phyloP scores from a whole-genome alignment of 305 asterid species.

The Striga hermonthica region DNA sequence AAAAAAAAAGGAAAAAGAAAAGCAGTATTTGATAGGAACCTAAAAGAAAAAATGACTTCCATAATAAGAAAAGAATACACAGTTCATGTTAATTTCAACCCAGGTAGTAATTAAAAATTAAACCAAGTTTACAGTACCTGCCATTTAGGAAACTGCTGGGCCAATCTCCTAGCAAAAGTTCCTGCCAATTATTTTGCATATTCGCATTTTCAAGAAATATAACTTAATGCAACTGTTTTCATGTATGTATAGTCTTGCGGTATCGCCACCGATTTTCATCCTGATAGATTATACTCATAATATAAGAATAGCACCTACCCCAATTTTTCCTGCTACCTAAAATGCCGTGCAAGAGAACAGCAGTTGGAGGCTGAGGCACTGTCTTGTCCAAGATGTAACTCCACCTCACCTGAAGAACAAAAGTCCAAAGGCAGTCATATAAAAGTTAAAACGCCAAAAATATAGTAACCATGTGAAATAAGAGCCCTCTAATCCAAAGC shows the following conservation, averaged over 20 bases:
- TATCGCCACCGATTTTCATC: conserved; percentile 13
- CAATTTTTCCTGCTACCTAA: conserved; percentile 96
- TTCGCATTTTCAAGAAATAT: conserved; percentile 21
- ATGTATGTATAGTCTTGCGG: not conserved
- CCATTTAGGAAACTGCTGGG: conserved; percentile 92
- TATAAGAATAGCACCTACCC: conserved; percentile 51
- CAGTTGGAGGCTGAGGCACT: conserved; percentile 88
- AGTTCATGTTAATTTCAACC: conserved; percentile 2
- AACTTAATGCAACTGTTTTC: conserved; percentile 16
- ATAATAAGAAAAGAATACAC: not conserved
- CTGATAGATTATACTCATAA: conserved; percentile 26
- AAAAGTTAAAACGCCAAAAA: not conserved
- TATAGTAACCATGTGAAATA: not conserved
- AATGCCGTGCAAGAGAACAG: conserved; percentile 95
- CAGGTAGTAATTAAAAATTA: conserved; percentile 17
- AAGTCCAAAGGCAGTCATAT: conserved; percentile 18
- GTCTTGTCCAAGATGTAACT: conserved; percentile 74
- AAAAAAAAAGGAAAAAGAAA: too few species aligned
- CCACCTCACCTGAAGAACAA: conserved; percentile 78
- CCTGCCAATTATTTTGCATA: conserved; percentile 48
- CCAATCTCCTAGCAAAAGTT: conserved; percentile 87
- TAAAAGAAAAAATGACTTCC: not conserved
- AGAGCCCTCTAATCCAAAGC: too few species aligned
- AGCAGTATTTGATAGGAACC: not conserved
- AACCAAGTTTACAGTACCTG: conserved; percentile 51